Conservation (phyloP, 192 early-diverging fungal species). For the Coemansia erecta region DNA sequence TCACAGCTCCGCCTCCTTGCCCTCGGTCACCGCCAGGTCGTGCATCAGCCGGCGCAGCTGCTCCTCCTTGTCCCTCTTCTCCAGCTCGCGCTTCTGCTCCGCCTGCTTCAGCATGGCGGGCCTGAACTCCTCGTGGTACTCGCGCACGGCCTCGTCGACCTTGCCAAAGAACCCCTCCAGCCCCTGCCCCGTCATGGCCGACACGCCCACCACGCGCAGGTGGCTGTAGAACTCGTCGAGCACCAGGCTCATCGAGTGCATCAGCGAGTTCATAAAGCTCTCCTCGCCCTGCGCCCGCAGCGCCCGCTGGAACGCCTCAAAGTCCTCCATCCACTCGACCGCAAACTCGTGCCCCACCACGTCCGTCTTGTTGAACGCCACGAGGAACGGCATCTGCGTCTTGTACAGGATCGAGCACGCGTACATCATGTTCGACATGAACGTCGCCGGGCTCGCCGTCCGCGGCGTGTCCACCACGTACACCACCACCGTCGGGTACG, state of each 20-base stretch:
- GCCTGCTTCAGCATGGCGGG: constrained; percentile 78
- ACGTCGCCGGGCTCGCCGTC: constrained; percentile 86
- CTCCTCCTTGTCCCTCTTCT: constrained; percentile 68
- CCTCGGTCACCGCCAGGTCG: constrained; percentile 74
- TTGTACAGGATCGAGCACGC: constrained; percentile 97
- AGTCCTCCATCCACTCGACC: constrained; percentile 95
- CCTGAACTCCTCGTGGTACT: constrained; percentile 87
- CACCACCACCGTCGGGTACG: constrained; percentile 86
- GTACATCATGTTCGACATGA: constrained; percentile 99
- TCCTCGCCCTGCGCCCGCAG: constrained; percentile 69
- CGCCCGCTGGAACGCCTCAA: constrained; percentile 89
- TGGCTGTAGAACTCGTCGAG: constrained; percentile 95
- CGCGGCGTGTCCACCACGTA: constrained; percentile 97
- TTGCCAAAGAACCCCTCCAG: constrained; percentile 84
- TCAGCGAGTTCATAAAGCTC: constrained; percentile 86
- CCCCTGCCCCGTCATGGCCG: constrained; percentile 90
- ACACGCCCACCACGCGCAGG: constrained; percentile 79
- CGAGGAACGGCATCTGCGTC: constrained; percentile 91
- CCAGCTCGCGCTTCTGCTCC: constrained; percentile 58
- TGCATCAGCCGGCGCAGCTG: constrained; percentile 79
- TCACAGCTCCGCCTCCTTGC: constrained; percentile 38
- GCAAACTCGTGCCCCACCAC: constrained; percentile 89
- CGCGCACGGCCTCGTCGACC: constrained; percentile 73
- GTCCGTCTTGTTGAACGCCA: constrained; percentile 96
- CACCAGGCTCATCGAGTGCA: constrained; percentile 94